Evolutionary conservation across 495 filamentous ascomycete genomes (phyloP).

Genomic region (Rostrohypoxylon terebratum): DNA sequence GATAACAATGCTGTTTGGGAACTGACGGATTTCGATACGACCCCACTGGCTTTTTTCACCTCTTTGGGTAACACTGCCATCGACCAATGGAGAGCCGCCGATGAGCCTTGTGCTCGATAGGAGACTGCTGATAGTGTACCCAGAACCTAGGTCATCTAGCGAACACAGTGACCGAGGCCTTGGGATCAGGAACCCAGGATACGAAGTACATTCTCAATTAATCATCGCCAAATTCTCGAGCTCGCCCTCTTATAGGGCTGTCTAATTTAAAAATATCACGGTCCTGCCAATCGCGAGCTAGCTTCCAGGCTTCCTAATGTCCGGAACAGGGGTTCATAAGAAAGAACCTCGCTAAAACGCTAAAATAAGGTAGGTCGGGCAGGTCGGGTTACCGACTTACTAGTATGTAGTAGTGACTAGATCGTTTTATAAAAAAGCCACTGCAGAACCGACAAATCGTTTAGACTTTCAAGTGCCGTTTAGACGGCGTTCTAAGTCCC

Average conservation of each 20-base stretch:
- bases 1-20: constrained; percentile 12
- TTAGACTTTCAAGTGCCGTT: neutral
- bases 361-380: constrained; percentile 4
- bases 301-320: neutral
- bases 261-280: constrained; percentile 36
- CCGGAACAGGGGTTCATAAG: constrained; percentile 15
- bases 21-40: neutral
- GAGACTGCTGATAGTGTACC: constrained; percentile 20
- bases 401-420: too few species aligned
- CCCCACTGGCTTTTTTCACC: constrained; percentile 1
- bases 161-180: constrained; percentile 25
- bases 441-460: constrained; percentile 2
- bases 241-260: constrained; percentile 30
- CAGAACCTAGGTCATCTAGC: constrained; percentile 23
- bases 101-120: constrained; percentile 13
- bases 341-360: constrained; percentile 20
- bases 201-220: constrained; percentile 1
- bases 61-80: neutral
- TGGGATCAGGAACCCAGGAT: neutral
- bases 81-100: constrained; percentile 26
- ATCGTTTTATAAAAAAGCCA: constrained; percentile 9
- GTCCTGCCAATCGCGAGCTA: constrained; percentile 24
- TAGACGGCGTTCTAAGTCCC: neutral
- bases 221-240: neutral
- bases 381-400: neutral